Evolutionary conservation across 495 filamentous ascomycete genomes (phyloP).

Genomic region (Cenococcum geophilum): DNA sequence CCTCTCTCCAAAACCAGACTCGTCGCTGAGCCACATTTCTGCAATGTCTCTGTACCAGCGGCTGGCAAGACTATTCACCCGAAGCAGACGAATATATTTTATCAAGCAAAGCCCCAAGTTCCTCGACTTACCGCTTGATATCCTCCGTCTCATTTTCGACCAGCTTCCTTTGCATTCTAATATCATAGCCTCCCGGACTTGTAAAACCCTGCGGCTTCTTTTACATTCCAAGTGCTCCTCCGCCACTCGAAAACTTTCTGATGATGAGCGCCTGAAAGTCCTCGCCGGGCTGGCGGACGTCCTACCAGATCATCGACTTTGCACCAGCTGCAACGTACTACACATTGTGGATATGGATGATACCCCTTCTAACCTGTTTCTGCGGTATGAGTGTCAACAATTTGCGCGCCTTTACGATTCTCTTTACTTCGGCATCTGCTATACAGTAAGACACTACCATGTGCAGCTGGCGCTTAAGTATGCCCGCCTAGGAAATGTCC

Average conservation of each 20-base stretch:
- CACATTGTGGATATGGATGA: neutral
- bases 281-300: too few relatives aligned
- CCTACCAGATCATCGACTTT: neutral
- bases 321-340: neutral
- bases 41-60: too few relatives aligned
- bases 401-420: neutral
- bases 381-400: too few relatives aligned
- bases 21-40: too few relatives aligned
- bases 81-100: too few relatives aligned
- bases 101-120: too few relatives aligned
- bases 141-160: neutral
- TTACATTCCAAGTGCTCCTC: too few relatives aligned
- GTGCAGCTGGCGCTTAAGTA: neutral
- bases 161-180: neutral
- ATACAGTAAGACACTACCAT: neutral
- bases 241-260: too few relatives aligned
- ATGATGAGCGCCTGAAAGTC: too few relatives aligned
- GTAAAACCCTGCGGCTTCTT: neutral
- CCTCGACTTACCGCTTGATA: neutral
- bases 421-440: neutral
- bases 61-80: too few relatives aligned
- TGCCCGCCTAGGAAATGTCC: neutral
- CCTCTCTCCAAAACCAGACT: too few relatives aligned
- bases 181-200: neutral
- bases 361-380: neutral